Evolutionary conservation across 805 yeast species (phyloP).

Genomic region (Candida ipomoeae): DNA sequence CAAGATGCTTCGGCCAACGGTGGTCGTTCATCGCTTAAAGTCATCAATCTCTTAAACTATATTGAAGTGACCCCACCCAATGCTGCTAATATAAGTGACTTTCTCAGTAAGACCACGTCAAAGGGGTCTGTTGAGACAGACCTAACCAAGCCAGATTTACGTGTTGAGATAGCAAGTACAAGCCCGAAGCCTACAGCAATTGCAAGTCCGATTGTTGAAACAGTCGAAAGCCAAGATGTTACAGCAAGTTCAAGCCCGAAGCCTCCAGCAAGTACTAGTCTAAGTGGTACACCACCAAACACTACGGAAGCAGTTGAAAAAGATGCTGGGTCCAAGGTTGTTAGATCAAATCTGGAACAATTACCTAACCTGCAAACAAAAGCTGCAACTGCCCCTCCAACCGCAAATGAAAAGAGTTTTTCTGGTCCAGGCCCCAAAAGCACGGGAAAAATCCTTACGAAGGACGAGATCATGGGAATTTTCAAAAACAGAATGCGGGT

Average conservation of each 20-base stretch:
- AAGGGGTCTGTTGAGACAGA: too few relatives aligned
- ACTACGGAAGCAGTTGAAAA: not conserved
- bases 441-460: conserved; percentile 5
- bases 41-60: not conserved
- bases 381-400: not conserved
- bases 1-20: too few relatives aligned
- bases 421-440: not conserved
- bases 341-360: not conserved
- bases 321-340: not conserved
- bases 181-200: not conserved
- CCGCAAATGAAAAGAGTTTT: not conserved
- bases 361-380: not conserved
- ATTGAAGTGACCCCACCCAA: too few relatives aligned
- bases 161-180: not conserved
- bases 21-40: not conserved
- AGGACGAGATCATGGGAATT: conserved; percentile 10
- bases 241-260: not conserved
- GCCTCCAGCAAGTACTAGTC: too few relatives aligned
- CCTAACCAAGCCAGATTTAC: not conserved
- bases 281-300: too few relatives aligned
- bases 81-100: too few relatives aligned
- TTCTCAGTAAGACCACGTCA: not conserved
- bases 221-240: too few relatives aligned
- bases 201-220: too few relatives aligned
- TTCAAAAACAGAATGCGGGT: conserved; percentile 12